Evolutionary conservation across 1,139 yeast species (phyloP).

Genomic region (Yamadazyma songkhlaensis): DNA sequence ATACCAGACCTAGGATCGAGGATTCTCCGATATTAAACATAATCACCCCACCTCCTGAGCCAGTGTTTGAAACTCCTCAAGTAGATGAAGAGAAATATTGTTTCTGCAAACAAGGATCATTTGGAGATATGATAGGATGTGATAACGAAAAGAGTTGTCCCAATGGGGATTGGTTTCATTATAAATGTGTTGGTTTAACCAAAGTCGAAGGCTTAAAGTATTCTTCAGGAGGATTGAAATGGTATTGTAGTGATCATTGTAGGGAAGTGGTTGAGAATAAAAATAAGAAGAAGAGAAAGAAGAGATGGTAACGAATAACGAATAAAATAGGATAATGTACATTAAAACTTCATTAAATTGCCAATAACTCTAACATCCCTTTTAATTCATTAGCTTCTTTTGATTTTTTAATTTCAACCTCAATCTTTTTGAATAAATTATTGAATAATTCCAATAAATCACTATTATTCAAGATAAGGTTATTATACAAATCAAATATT

Average conservation of each 20-base stretch:
- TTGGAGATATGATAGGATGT: constrained; percentile 49
- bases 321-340: constrained; percentile 9
- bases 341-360: constrained; percentile 30
- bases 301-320: constrained; percentile 8
- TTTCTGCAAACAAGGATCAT: constrained; percentile 44
- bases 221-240: constrained; percentile 33
- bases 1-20: neutral
- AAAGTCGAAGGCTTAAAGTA: constrained; percentile 39
- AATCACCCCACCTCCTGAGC: neutral
- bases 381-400: constrained; percentile 85
- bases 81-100: constrained; percentile 29
- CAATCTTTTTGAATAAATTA: constrained; percentile 58
- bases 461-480: constrained; percentile 70
- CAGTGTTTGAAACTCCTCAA: neutral
- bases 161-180: constrained; percentile 51
- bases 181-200: constrained; percentile 45
- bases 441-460: constrained; percentile 71
- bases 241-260: constrained; percentile 44
- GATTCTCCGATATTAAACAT: neutral
- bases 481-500: constrained; percentile 75
- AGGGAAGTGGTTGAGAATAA: constrained; percentile 16
- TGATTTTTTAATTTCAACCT: constrained; percentile 70
- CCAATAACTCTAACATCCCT: constrained; percentile 88
- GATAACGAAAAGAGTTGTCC: constrained; percentile 41
- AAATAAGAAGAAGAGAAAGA: constrained; percentile 15